A percentile compares a stretch with the other conserved stretches of the same genome.
phyloP scores from a whole-genome alignment of 805 yeast genomes.

The Soucietia sequanensis region DNA sequence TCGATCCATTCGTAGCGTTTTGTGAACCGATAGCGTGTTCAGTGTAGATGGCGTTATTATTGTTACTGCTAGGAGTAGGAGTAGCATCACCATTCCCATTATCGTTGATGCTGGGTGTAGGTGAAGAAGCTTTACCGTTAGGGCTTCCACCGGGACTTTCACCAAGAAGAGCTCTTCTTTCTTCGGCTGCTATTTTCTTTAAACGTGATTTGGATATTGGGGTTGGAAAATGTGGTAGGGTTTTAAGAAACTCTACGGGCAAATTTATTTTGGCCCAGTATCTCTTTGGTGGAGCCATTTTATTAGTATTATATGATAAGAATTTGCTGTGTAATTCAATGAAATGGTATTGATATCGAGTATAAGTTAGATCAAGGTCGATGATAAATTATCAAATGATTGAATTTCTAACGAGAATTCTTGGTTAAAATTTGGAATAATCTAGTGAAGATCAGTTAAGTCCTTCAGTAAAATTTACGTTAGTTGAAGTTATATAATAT shows the following conservation, averaged over 20 bases:
- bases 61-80: not conserved
- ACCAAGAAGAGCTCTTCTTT: constrained; percentile 14
- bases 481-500: too few relatives aligned
- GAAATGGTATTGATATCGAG: too few relatives aligned
- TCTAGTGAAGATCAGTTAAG: too few relatives aligned
- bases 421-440: too few relatives aligned
- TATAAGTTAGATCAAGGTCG: too few relatives aligned
- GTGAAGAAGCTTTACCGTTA: constrained; percentile 23
- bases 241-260: constrained; percentile 26
- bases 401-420: too few relatives aligned
- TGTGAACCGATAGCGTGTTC: not conserved
- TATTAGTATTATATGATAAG: too few relatives aligned
- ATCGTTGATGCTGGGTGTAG: constrained; percentile 16
- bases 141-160: constrained; percentile 8
- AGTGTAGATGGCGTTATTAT: constrained; percentile 5
- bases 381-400: too few relatives aligned
- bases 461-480: too few relatives aligned
- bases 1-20: too few relatives aligned
- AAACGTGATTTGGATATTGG: constrained; percentile 30
- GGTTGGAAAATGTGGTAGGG: constrained; percentile 34
- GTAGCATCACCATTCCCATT: not conserved
- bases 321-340: too few relatives aligned
- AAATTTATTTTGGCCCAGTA: constrained; percentile 32
- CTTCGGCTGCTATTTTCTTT: constrained; percentile 32
- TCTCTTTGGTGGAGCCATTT: constrained; percentile 38